Base-by-base conservation (phyloP, 2,329 filamentous ascomycete genomes). In the Camptophora hylomeconis region DNA sequence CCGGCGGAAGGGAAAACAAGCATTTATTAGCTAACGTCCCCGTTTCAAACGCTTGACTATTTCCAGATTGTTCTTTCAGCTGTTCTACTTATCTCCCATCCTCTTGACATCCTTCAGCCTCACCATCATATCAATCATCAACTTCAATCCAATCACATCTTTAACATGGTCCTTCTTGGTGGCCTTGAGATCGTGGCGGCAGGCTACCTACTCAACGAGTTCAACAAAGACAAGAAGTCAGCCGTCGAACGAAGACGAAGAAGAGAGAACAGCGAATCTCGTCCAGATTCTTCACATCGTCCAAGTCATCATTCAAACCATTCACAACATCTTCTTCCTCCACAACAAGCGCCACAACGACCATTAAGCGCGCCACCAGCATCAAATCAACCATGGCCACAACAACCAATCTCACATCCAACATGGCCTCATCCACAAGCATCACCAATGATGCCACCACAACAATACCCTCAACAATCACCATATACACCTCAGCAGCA, bases 131-230 rank as follows among this genome's bases (percentile, higher is more conserved):
- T n/a, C n/a, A n/a, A n/a, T n/a, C n/a, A n/a, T n/a, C n/a, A n/a
- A n/a, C n/a, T n/a, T n/a, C n/a, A n/a, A n/a, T n/a, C n/a, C n/a
- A n/a, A n/a, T n/a, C n/a, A n/a, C n/a, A n/a, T n/a, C n/a, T n/a
- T n/a, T n/a, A 24, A 20, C 12, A 41, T 41, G 39, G 39, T 41
- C 13, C 28, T 41, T n/a, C 21, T 41, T 10, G 39, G 39, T 20
- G 39, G 39, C 14, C 33, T 41, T 13, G 39, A 41, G 20, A 18
- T 41, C 19, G 39, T 41, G 10, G 39, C 39, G 13, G 39, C 39
- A n/a, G 39, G 39, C 6, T 41, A 37, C 15, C 28, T 41, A 2
- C 31, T 39, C 12, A 41, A 41, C 20, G 39, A 41, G 19, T 31
- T 39, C 8, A 32, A 31, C 17, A 37, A 37, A 22, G 34, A 41